These are phyloP conservation scores for Hemileia vastatrix DNA, from an alignment of 1,284 basidiomycete species.

Conservation along the genomic window DNA sequence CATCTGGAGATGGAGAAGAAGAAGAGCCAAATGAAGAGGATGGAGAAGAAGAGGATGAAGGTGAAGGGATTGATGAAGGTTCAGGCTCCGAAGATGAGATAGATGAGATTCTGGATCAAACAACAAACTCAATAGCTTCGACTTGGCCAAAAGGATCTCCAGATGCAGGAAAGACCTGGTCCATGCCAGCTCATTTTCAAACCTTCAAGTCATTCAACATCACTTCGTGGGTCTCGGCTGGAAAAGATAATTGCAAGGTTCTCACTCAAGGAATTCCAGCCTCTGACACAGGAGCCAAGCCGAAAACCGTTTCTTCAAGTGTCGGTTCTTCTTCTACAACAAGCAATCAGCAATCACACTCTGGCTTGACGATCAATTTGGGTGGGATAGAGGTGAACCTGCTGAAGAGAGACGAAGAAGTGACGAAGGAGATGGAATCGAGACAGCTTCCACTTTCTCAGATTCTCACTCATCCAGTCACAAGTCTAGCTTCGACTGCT, in stretches of 20 bases:
- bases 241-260: neutral
- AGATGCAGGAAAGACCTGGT: neutral
- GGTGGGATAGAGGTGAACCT: neutral
- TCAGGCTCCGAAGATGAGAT: neutral
- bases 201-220: too few species aligned
- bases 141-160: neutral
- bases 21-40: too few species aligned
- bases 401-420: neutral
- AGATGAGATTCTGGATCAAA: neutral
- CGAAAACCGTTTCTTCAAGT: neutral
- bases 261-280: neutral
- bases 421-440: neutral
- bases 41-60: neutral
- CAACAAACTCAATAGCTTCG: neutral
- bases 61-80: neutral
- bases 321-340: neutral
- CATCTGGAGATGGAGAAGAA: neutral
- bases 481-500: too few species aligned
- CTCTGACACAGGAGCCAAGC: neutral
- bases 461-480: too few species aligned
- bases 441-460: too few species aligned
- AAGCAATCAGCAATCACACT: neutral
- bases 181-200: too few species aligned
- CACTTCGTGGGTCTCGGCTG: too few species aligned
- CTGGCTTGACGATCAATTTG: neutral